Evolutionary conservation across 495 filamentous ascomycete species (phyloP).

Genomic region (Lichina pygmaea): DNA sequence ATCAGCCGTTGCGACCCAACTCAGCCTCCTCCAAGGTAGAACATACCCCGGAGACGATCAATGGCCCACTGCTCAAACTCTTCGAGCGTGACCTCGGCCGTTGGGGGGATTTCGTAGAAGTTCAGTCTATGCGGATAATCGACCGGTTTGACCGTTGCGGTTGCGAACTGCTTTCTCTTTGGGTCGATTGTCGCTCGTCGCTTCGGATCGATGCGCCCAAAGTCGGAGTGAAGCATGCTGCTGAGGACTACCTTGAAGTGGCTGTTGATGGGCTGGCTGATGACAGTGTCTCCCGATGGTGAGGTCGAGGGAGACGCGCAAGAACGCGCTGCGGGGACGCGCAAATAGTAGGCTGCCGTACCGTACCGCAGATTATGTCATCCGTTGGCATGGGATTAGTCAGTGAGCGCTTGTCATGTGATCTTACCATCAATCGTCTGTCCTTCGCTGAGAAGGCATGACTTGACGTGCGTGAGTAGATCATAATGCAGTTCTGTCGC

Average conservation of each 20-base stretch:
- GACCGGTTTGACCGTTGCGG: slow-evolving; percentile 37
- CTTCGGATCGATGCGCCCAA: slow-evolving; percentile 55
- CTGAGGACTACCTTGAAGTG: background rate
- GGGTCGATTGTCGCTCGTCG: slow-evolving; percentile 43
- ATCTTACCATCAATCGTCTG: too few relatives aligned
- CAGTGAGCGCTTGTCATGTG: too few relatives aligned
- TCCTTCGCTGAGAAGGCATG: too few relatives aligned
- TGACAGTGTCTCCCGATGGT: background rate
- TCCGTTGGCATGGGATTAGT: too few relatives aligned
- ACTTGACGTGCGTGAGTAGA: too few relatives aligned
- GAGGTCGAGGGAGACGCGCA: background rate
- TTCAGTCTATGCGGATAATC: slow-evolving; percentile 72
- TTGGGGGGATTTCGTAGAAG: slow-evolving; percentile 73
- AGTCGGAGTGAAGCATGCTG: slow-evolving; percentile 48
- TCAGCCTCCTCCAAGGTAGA: background rate
- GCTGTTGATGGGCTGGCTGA: background rate
- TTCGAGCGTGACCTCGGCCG: slow-evolving; percentile 83
- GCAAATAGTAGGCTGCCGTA: too few relatives aligned
- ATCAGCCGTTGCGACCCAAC: background rate
- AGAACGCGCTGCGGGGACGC: background rate
- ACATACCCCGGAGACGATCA: slow-evolving; percentile 47
- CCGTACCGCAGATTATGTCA: too few relatives aligned
- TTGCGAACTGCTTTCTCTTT: slow-evolving; percentile 69
- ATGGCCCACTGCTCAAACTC: slow-evolving; percentile 99
- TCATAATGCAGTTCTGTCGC: too few relatives aligned